Base-by-base conservation (phyloP, 176 grass and related monocot genomes). In the Guadua angustifolia region DNA sequence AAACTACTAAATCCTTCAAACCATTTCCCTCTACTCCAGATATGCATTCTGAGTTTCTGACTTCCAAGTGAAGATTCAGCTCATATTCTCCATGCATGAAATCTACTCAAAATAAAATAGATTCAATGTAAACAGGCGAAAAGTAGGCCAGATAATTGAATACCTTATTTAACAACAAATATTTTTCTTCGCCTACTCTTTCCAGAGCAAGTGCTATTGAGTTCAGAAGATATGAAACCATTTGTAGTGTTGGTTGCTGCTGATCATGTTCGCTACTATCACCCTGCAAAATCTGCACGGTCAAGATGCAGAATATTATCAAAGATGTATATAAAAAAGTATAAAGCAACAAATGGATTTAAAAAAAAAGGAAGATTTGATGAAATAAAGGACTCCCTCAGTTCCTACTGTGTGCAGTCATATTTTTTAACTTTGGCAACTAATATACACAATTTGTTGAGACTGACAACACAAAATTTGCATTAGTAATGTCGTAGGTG, bases 111-210 rank as follows among this genome's bases (percentile, higher is more conserved):
- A 66, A 57, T 36, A 65, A 84, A 78, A 78, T 55, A 65, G 0
- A 32, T 49, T 52, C 7, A 66, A 56, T 72, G 12, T 59, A 66
- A 80, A 78, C 69, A 8, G 61, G 50, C 69, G 63, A 45, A 50
- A 66, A 33, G 40, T 22, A 73, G 67, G 4, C 29, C 61, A 50
- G 72, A 61, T 66, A 66, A 67, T 67, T 42, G 5, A n/a, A 56
- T 93, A 98, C 95, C 92, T 95, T 98, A 84, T 95, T 98, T 72
- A 98, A 90, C 45, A 95, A 82, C 78, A 98, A 80, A 91, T 90
- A 92, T 78, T 93, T 98, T 89, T 98, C 93, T 92, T 93, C 95
- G 18, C 87, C 75, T 21, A 88, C 88, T 93, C 91, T 93, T 69
- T 95, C 95, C 6, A 98, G 24, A 89, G 87, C 77, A 78, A 69